A percentile compares a stretch with the other conserved stretches of the same genome.
These are phyloP conservation scores for Galium porrigens DNA, from an alignment of 305 asterid species.

Conservation along the genomic window DNA sequence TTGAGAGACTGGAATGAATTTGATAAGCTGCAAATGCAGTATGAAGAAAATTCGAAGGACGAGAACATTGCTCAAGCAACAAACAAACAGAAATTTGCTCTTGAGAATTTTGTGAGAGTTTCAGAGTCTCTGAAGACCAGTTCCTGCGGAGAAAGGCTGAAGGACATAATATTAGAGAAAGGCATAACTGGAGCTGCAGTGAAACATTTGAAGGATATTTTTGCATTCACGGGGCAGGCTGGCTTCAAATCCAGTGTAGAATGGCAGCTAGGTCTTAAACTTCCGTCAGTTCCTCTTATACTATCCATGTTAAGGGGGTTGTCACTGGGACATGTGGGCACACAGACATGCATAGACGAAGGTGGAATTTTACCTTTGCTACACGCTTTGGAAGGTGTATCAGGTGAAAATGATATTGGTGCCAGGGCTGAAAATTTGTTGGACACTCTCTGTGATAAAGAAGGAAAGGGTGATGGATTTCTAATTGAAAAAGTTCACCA, in stretches of 20 bases:
- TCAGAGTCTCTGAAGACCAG: slow-evolving; percentile 92
- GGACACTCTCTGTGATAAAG: slow-evolving; percentile 84
- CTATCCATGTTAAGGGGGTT: slow-evolving; percentile 92
- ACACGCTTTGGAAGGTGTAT: slow-evolving; percentile 88
- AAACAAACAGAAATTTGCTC: slow-evolving; percentile 70
- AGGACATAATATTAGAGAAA: slow-evolving; percentile 88
- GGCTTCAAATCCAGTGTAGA: slow-evolving; percentile 63
- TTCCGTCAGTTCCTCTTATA: slow-evolving; percentile 82
- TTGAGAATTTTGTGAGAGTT: slow-evolving; percentile 91
- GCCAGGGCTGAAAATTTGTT: slow-evolving; percentile 96
- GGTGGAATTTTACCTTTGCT: slow-evolving; percentile 83
- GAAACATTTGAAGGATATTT: slow-evolving; percentile 62
- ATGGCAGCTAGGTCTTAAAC: slow-evolving; percentile 65
- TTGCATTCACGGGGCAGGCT: slow-evolving; percentile 58
- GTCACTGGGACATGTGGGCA: slow-evolving; percentile 87
- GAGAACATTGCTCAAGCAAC: slow-evolving; percentile 62
- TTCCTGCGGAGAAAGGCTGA: slow-evolving; percentile 94
- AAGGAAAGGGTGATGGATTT: slow-evolving; percentile 74
- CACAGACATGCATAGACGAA: slow-evolving; percentile 68
- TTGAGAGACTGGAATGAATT: slow-evolving; percentile 73
- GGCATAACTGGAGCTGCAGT: slow-evolving; percentile 77
- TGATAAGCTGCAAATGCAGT: slow-evolving; percentile 62
- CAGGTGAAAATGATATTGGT: slow-evolving; percentile 96
- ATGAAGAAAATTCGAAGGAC: slow-evolving; percentile 61
- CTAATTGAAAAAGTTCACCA: slow-evolving; percentile 64